Base-by-base conservation (phyloP, 768 basidiomycete genomes). In the Pholiota conissans region DNA sequence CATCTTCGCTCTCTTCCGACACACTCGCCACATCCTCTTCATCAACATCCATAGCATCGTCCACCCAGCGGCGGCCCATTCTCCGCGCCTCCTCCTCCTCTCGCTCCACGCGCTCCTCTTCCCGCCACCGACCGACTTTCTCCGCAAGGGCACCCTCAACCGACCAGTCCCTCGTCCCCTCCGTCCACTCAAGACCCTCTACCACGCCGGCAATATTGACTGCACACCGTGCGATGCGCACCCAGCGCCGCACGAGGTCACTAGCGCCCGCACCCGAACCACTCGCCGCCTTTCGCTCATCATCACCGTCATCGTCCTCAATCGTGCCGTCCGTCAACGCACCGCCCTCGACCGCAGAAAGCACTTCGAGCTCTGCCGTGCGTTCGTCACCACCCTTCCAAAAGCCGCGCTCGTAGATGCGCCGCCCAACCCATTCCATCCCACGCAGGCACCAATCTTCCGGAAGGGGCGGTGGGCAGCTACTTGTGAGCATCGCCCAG, bases 391-490 rank as follows among this genome's bases (percentile, higher is more conserved):
- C 83, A n/a, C 78, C 77, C 67, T 89, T 91, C 97, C 97, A 99
- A 70, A 89, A 98, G 0, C 95, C 96, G 37, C 92, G 85, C 70
- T 96, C 94, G 68, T 90, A 98, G 14, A 98, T 87, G 59, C 85
- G 84, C 57, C 93, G 80, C 5, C 92, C 90, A 3, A 93, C 89
- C 97, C 97, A 99, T 64, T 95, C 95, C 87, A 95, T 93, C 1
- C 97, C 97, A 29, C 97, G 83, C 63, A 98, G 69, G 65, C 90
- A 91, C 94, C 95, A 98, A 66, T 98, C 97, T 71, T 99, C 97
- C 0, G 91, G 82, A 1, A 98, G 75, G 0, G 92, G 87, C 0
- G 87, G 86, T 20, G 82, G 74, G 59, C 84, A 87, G 13, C 84
- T 84, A 45, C 78, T 84, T 0, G 89, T 90, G 29, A 91, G 77